Conservation (phyloP, 495 filamentous ascomycete genomes). For the Penicillium dipodomyicola region DNA sequence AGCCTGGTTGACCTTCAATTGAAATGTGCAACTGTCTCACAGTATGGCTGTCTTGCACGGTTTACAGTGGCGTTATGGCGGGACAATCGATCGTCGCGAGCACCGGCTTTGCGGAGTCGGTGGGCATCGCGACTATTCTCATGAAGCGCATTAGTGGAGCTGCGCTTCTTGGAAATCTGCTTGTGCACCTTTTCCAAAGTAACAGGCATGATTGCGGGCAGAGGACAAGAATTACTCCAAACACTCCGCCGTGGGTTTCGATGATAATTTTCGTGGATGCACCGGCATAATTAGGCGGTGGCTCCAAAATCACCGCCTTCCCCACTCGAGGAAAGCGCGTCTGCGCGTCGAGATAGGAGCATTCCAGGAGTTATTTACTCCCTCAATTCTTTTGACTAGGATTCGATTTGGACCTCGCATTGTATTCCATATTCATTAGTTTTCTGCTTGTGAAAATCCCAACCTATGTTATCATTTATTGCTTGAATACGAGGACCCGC, state of each 20-base stretch:
- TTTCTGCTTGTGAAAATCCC: conserved; percentile 8
- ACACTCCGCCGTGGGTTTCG: conserved; percentile 6
- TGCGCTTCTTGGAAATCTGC: conserved; percentile 73
- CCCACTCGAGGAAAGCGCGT: conserved; percentile 24
- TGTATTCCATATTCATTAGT: conserved; percentile 6
- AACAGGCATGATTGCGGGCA: conserved; percentile 55
- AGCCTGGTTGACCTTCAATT: conserved; percentile 7
- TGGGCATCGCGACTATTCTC: conserved; percentile 79
- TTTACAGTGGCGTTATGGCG: conserved; percentile 58
- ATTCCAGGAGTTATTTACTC: conserved; percentile 33
- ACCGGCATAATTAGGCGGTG: conserved; percentile 29
- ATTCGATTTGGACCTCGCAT: conserved; percentile 6
- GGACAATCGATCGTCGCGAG: conserved; percentile 73
- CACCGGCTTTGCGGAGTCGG: conserved; percentile 67
- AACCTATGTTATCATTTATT: conserved; percentile 21
- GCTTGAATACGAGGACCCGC: conserved; percentile 34
- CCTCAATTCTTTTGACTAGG: conserved; percentile 10
- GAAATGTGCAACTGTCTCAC: conserved; percentile 41
- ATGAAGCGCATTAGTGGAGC: conserved; percentile 66
- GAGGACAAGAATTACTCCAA: background rate
- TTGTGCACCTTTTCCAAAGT: conserved; percentile 77
- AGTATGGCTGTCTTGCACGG: conserved; percentile 65
- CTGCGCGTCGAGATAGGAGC: conserved; percentile 31
- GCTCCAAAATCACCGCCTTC: conserved; percentile 24
- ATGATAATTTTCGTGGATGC: conserved; percentile 26